Evolutionary conservation across 139 green algal genomes (phyloP).

Genomic region (Penium margaritaceum): DNA sequence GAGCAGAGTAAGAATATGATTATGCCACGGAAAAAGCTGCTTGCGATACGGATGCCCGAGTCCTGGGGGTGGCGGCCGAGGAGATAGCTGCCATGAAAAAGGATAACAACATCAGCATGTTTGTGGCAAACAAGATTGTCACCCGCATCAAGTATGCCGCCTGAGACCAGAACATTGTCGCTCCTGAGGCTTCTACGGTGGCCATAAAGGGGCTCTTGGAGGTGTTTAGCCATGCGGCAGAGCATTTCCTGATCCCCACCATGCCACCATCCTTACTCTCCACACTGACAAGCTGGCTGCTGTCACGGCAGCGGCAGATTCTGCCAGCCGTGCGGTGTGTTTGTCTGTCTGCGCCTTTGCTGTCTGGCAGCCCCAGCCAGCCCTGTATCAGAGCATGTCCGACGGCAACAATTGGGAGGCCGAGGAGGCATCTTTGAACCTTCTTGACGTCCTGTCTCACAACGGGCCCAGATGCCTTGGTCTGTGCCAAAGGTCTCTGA

Average conservation of each 20-base stretch:
- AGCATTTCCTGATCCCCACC: slow-evolving; percentile 19
- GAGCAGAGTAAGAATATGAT: slow-evolving; percentile 3
- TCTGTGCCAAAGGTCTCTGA: slow-evolving; percentile 21
- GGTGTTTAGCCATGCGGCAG: background rate
- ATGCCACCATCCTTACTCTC: background rate
- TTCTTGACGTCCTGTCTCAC: slow-evolving; percentile 12
- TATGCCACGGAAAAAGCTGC: background rate
- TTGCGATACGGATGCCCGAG: background rate
- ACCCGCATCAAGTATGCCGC: background rate
- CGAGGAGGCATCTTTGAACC: background rate
- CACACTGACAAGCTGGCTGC: slow-evolving; percentile 14
- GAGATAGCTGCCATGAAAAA: slow-evolving; percentile 1
- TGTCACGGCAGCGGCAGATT: slow-evolving; percentile 4
- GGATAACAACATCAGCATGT: background rate
- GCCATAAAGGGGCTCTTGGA: background rate
- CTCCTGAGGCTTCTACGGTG: slow-evolving; percentile 1
- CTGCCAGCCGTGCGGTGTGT: background rate
- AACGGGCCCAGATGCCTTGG: slow-evolving; percentile 8
- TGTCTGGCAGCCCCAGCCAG: slow-evolving; percentile 3
- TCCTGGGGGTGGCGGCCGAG: background rate
- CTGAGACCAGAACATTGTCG: background rate
- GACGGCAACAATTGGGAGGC: slow-evolving; percentile 24
- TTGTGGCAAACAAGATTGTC: background rate
- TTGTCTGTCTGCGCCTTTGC: slow-evolving; percentile 2
- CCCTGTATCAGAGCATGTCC: background rate